phyloP scores from a whole-genome alignment of 2,329 filamentous ascomycete species.

The Monilinia fructigena region DNA sequence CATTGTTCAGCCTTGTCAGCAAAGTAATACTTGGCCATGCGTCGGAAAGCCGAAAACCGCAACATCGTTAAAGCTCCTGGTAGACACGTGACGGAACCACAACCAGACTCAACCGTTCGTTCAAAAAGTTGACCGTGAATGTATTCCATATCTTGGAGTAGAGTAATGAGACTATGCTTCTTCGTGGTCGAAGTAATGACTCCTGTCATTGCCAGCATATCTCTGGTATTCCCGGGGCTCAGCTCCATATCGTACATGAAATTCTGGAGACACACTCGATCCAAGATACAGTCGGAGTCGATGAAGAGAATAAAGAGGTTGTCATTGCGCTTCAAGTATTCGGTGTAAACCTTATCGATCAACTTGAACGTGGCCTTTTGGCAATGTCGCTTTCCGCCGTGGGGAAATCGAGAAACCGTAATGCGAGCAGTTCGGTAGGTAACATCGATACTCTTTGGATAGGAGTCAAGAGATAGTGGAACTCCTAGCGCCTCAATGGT shows the following conservation, averaged over 20 bases:
- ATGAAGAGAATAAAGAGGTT: constrained; percentile 96
- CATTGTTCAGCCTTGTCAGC: constrained; percentile 94
- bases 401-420: constrained; percentile 87
- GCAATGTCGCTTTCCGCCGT: constrained; percentile 90
- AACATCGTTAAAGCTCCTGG: constrained; percentile 94
- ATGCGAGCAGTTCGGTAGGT: constrained; percentile 78
- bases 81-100: constrained; percentile 89
- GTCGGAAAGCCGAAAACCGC: constrained; percentile 90
- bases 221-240: constrained; percentile 84
- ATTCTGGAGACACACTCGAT: constrained; percentile 88
- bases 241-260: constrained; percentile 99
- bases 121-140: constrained; percentile 96
- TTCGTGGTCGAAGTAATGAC: constrained; percentile 93
- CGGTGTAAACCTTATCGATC: constrained; percentile 86
- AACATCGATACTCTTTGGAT: constrained; percentile 88
- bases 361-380: constrained; percentile 92
- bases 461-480: constrained; percentile 70
- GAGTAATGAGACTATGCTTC: constrained; percentile 83
- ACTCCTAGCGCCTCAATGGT: constrained; percentile 85
- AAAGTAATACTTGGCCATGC: constrained; percentile 98
- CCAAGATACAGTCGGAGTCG: constrained; percentile 93
- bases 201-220: constrained; percentile 97
- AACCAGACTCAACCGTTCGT: constrained; percentile 89
- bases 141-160: constrained; percentile 97
- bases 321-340: constrained; percentile 84